Percentiles rank a stretch among this genome's conserved stretches.
phyloP scores from a whole-genome alignment of 1,284 basidiomycete genomes.

The Moesziomyces globuligerus region DNA sequence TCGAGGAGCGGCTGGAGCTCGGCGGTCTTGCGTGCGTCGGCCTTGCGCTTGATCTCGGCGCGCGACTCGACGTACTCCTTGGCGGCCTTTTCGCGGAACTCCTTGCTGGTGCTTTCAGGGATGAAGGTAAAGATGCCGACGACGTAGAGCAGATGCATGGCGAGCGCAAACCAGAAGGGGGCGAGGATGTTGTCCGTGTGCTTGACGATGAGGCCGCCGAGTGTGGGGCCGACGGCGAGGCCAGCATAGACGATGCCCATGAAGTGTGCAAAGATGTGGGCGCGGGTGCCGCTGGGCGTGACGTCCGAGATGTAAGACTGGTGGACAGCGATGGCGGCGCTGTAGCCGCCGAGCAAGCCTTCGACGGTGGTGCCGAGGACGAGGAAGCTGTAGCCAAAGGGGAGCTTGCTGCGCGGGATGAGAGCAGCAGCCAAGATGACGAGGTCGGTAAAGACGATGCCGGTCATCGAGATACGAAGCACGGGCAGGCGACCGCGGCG shows the following conservation, averaged over 20 bases:
- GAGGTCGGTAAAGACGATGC: conserved; percentile 79
- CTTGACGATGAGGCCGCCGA: conserved; percentile 61
- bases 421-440: conserved; percentile 25
- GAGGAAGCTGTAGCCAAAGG: conserved; percentile 78
- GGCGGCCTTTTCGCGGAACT: conserved; percentile 35
- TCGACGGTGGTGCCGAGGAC: conserved; percentile 83
- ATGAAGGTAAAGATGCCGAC: conserved; percentile 49
- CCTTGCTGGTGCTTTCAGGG: conserved; percentile 59
- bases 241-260: conserved; percentile 61
- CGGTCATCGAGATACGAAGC: conserved; percentile 76
- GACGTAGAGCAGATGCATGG: conserved; percentile 51
- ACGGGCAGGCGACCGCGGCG: conserved; percentile 80
- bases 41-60: conserved; percentile 34
- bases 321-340: conserved; percentile 79
- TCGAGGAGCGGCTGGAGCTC: conserved; percentile 40
- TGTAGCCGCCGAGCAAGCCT: conserved; percentile 86
- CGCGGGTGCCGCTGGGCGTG: conserved; percentile 58
- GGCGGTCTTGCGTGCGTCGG: conserved; percentile 35
- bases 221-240: conserved; percentile 57
- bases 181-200: conserved; percentile 48
- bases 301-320: conserved; percentile 77
- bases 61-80: conserved; percentile 38
- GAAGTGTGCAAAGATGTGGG: conserved; percentile 58
- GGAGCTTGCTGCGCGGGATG: conserved; percentile 43
- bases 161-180: conserved; percentile 55